Conservation (phyloP, 2,329 filamentous ascomycete genomes). For the Apiospora arundinis region DNA sequence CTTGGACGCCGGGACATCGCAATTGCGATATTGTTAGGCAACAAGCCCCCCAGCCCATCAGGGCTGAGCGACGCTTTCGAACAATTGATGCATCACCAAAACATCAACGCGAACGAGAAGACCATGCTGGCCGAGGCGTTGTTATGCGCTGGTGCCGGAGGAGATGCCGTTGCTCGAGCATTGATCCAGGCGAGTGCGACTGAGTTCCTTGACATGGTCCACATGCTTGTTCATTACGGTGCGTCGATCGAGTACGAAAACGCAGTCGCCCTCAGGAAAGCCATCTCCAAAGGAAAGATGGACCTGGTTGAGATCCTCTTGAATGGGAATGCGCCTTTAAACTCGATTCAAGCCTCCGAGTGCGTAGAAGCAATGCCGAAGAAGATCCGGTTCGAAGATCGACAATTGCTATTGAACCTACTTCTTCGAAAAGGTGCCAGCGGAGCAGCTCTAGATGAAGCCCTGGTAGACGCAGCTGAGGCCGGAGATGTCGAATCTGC, state of each 20-base stretch:
- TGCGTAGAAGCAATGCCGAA: slow-evolving; percentile 58
- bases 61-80: slow-evolving; percentile 59
- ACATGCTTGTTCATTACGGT: slow-evolving; percentile 58
- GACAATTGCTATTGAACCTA: slow-evolving; percentile 50
- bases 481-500: slow-evolving; percentile 54
- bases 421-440: slow-evolving; percentile 58
- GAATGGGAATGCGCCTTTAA: slow-evolving; percentile 49
- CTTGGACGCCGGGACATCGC: slow-evolving; percentile 59
- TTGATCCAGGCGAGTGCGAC: slow-evolving; percentile 55
- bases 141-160: slow-evolving; percentile 63
- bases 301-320: slow-evolving; percentile 56
- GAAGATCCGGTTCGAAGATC: slow-evolving; percentile 51
- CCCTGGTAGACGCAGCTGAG: slow-evolving; percentile 56
- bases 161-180: slow-evolving; percentile 54
- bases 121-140: slow-evolving; percentile 60
- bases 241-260: slow-evolving; percentile 62
- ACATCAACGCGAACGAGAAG: slow-evolving; percentile 56
- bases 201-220: slow-evolving; percentile 61
- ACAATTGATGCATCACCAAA: slow-evolving; percentile 51
- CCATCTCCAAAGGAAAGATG: slow-evolving; percentile 53
- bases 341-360: slow-evolving; percentile 53
- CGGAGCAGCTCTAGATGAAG: slow-evolving; percentile 54
- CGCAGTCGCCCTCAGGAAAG: slow-evolving; percentile 54
- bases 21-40: slow-evolving; percentile 60
- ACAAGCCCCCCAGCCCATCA: slow-evolving; percentile 55